These are phyloP conservation scores for Spathaspora sp. DNA, from an alignment of 805 yeast species.

Conservation along the genomic window DNA sequence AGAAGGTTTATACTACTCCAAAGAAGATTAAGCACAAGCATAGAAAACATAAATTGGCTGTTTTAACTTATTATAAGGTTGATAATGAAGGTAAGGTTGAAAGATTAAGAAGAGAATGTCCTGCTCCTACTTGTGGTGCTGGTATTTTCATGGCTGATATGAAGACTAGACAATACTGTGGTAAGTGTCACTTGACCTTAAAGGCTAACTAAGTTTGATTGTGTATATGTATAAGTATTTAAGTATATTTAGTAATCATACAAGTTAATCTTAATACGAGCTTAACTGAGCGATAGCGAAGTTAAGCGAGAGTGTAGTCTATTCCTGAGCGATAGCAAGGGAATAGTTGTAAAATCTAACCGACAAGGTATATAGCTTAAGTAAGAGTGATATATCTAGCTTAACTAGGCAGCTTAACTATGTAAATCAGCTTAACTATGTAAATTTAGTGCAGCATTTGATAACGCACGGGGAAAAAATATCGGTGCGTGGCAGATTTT, in stretches of 20 bases:
- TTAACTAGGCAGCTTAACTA: too few relatives aligned
- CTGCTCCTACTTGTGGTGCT: slow-evolving; percentile 89
- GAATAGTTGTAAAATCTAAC: too few relatives aligned
- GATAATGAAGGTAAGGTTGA: slow-evolving; percentile 98
- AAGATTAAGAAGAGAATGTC: slow-evolving; percentile 98
- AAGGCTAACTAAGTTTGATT: slow-evolving; percentile 34
- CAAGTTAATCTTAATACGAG: not conserved
- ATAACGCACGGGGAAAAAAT: too few relatives aligned
- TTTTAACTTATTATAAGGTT: slow-evolving; percentile 98
- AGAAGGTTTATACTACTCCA: slow-evolving; percentile 99
- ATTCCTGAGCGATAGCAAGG: too few relatives aligned
- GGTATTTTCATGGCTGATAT: slow-evolving; percentile 99
- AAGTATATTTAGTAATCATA: not conserved
- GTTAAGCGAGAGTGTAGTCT: too few relatives aligned
- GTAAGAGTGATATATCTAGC: too few relatives aligned
- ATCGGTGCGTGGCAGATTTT: not conserved
- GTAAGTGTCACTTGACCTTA: slow-evolving; percentile 97
- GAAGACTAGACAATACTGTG: slow-evolving; percentile 99
- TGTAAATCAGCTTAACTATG: too few relatives aligned
- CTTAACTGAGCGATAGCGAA: too few relatives aligned
- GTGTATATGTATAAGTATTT: slow-evolving; percentile 3
- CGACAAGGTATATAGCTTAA: too few relatives aligned
- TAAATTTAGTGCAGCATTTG: too few relatives aligned
- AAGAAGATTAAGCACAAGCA: slow-evolving; percentile 99
- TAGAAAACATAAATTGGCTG: slow-evolving; percentile 99